Base-by-base conservation (phyloP, 2,329 filamentous ascomycete genomes). In the Claviceps sorghi region DNA sequence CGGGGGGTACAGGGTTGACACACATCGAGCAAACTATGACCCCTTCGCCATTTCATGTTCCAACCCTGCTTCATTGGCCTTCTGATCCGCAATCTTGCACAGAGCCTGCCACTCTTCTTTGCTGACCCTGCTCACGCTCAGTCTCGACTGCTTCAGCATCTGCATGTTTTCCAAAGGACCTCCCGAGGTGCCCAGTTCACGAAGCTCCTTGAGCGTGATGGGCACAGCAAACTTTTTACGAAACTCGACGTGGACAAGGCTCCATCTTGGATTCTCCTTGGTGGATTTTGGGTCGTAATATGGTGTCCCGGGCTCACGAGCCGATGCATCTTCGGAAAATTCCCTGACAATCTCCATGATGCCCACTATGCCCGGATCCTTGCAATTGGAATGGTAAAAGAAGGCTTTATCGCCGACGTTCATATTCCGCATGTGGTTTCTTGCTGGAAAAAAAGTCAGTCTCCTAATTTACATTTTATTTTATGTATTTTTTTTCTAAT, bases 341-440 rank as follows among this genome's bases (percentile, higher is more conserved):
- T 95, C 90, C 57, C 80, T 76, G 17, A 94, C 89, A 56, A 98
- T 86, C 61, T 93, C 86, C 85, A 95, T 90, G 19, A 84, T 79
- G 1, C 90, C 90, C 1, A 84, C 88, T 48, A 97, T 88, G 2
- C 87, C 91, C 0, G 90, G 89, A 26, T 84, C 79, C 65, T 94
- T 95, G 69, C 87, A 93, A 61, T 93, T 95, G 47, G 87, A 95
- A 68, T 96, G 91, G 65, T 97, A 97, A 71, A 98, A 97, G 71
- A 98, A 97, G 29, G 89, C 90, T 34, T 90, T 75, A 63, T 98
- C 93, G 49, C 90, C 90, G 52, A 83, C 82, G 60, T 87, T 89
- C 93, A 98, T 98, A 9, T 82, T 79, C 32, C 87, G 80, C 70
- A 98, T 83, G 64, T 96, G 88, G 62, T 96, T 97, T 29, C 88